Evolutionary conservation across 2,329 filamentous ascomycete species (phyloP), one percentile per base, ranked within the genome.

Genomic region (Phialophora expanda): DNA sequence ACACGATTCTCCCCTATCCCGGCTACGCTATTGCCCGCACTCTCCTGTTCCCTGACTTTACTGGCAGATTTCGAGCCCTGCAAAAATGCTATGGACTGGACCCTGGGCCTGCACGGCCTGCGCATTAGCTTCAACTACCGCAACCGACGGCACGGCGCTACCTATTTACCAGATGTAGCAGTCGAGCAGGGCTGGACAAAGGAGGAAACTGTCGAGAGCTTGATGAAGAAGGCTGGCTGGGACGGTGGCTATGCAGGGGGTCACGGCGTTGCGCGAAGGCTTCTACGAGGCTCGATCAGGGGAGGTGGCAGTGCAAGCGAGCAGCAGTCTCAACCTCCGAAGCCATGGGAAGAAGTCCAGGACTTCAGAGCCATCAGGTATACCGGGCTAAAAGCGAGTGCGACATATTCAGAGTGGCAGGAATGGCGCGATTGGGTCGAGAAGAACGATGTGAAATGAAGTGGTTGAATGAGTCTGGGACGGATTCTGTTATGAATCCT

Each of bases 161-260:
- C 95, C 0, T 99, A 98, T 75, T 84, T 99, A 14, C 95, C 95
- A 0, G 92, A 97, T 75, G 93, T 99, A 5, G 90, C 94, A 9
- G 82, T 86, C 0, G 95, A 99, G 82, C 95, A 98, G 77, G 93
- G 92, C 17, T 99, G 95, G 95, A 91, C 86, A 11, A 93, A 95
- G 78, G 93, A 98, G 76, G 92, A 98, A 83, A 91, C 94, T 0
- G 78, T 99, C 2, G 85, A 93, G 61, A 96, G 91, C 78, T 80
- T 98, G 75, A 95, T 97, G 89, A 85, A 92, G 66, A 99, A 99
- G 83, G 93, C 93, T 0, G 95, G 95, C 1, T 99, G 93, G 93
- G 85, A 85, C 65, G 93, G 92, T 0, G 78, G 80, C 53, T 80
- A 73, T 50, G 12, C 28, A 28, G 58, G 26, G 7, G 60, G 69